phyloP scores from a whole-genome alignment of 106 monocot genomes.

The Gastrodia elata region DNA sequence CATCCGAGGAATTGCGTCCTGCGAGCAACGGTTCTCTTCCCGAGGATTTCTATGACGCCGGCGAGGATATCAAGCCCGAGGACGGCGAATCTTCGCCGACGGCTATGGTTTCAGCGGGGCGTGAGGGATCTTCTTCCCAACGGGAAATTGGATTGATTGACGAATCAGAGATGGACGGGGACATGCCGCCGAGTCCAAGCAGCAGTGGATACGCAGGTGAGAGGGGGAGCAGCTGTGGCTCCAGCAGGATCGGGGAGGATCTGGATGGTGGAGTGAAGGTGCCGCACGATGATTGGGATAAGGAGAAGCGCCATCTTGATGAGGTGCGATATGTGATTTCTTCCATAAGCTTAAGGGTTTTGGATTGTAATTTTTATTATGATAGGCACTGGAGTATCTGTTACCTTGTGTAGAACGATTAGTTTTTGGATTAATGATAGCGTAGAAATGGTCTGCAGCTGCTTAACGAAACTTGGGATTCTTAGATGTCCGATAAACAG shows the following conservation, averaged over 20 bases:
- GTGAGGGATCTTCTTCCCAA: neutral
- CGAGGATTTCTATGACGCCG: slow-evolving; percentile 13
- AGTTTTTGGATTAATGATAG: neutral
- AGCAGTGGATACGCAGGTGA: slow-evolving; percentile 92
- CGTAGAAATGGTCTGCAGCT: neutral
- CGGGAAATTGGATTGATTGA: slow-evolving; percentile 16
- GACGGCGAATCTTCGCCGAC: slow-evolving; percentile 10
- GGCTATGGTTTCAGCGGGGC: neutral
- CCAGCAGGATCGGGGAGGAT: slow-evolving; percentile 50
- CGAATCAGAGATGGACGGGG: slow-evolving; percentile 29
- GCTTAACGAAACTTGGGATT: neutral
- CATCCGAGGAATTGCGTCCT: neutral
- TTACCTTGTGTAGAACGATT: neutral
- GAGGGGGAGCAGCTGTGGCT: slow-evolving; percentile 67
- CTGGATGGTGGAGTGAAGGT: slow-evolving; percentile 24
- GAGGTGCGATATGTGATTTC: slow-evolving; percentile 33
- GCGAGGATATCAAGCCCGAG: slow-evolving; percentile 23
- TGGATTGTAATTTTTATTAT: neutral
- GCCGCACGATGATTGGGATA: slow-evolving; percentile 32
- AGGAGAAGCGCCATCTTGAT: slow-evolving; percentile 35
- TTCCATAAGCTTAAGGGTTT: neutral
- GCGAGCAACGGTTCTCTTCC: slow-evolving; percentile 38
- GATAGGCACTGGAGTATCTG: neutral
- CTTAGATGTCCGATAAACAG: neutral
- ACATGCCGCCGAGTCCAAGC: slow-evolving; percentile 52